Evolutionary conservation across 2,329 filamentous ascomycete genomes (phyloP).

Genomic region (Aspergillus latus): DNA sequence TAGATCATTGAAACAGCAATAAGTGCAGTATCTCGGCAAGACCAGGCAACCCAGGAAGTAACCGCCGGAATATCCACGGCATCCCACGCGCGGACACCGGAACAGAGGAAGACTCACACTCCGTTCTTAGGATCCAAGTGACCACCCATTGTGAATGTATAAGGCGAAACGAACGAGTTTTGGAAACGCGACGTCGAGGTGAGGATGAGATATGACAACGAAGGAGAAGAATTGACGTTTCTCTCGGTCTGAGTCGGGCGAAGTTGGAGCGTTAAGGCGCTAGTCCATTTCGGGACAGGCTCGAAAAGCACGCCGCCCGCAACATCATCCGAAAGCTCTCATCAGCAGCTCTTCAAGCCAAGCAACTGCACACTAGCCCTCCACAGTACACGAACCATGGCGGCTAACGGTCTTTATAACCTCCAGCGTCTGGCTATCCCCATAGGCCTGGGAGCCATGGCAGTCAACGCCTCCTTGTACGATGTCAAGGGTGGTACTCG

Average conservation of each 20-base stretch:
- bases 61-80: constrained; percentile 6
- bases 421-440: constrained; percentile 63
- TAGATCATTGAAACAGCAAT: not conserved
- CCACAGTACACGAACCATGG: constrained; percentile 43
- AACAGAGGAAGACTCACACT: constrained; percentile 37
- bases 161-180: constrained; percentile 16
- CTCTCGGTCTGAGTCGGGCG: constrained; percentile 30
- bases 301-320: constrained; percentile 32
- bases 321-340: constrained; percentile 34
- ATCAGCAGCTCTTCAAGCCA: constrained; percentile 7
- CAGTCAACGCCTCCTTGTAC: constrained; percentile 82
- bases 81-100: not conserved
- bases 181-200: constrained; percentile 16
- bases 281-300: constrained; percentile 37
- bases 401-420: constrained; percentile 40
- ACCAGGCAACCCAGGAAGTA: constrained; percentile 11
- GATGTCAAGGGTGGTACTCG: constrained; percentile 93
- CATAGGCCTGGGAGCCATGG: constrained; percentile 63
- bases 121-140: constrained; percentile 45
- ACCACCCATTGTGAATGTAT: constrained; percentile 39
- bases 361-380: constrained; percentile 16
- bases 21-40: not conserved
- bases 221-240: constrained; percentile 27
- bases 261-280: constrained; percentile 32
- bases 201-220: constrained; percentile 19